Evolutionary conservation across 2,329 filamentous ascomycete species (phyloP), one percentile per base, ranked within the genome.

Genomic region (Leptographium lundbergii): DNA sequence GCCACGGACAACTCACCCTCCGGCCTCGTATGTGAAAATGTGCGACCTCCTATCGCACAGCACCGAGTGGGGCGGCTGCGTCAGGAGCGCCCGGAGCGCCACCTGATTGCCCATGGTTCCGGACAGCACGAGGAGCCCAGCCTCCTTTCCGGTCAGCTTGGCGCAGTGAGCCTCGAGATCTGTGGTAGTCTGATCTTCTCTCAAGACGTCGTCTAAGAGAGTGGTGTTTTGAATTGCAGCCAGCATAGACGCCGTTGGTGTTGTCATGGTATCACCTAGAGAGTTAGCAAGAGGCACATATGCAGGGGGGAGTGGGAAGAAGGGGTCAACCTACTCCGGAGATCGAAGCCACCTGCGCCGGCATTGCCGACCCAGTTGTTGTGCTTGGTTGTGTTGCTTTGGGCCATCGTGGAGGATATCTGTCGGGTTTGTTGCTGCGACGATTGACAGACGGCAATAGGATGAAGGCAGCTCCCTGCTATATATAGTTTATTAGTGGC

Each of bases 71-170:
- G 92, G 92, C 17, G 91, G 91, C 61, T 89, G 86, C 0, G 77
- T 80, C 17, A 96, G 78, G 61, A 94, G 87, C 1, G 88, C 80
- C 47, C 91, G 84, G 50, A 96, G 78, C 0, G 87, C 86, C 22
- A 96, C 77, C 70, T 96, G 91, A 73, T 96, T 96, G 48, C 90
- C 91, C 91, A 96, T 96, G 5, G 91, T 96, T 4, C 92, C 92
- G 0, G 89, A 94, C 61, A 95, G 78, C 59, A 96, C 89, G 58
- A 96, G 85, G 5, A 96, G 77, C 0, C 82, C 87, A 9, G 83
- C 84, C 66, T 91, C 86, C 66, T 95, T 91, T 65, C 83, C 83
- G 0, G 89, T 82, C 4, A 95, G 78, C 36, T 79, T 69, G 22
- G 90, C 89, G 52, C 95, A 79, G 69, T 88, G 85, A 53, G 78